Evolutionary conservation across 2,329 filamentous ascomycete genomes (phyloP), one percentile per base, ranked within the genome.

Genomic region (Magnaporthales sp.): DNA sequence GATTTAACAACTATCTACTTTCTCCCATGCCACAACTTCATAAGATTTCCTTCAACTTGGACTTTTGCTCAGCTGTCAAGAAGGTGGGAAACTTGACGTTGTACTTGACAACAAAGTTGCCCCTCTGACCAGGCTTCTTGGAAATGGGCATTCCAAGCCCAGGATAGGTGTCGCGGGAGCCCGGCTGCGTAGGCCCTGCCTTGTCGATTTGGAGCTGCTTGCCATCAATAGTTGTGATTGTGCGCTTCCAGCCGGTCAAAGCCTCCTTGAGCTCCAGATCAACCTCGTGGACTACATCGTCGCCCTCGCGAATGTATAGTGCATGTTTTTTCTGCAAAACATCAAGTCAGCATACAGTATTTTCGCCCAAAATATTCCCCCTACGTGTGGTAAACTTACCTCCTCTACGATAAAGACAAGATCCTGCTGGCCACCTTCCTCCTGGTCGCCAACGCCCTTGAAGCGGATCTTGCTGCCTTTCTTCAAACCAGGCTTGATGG

Each of bases 391-490:
- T 8, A n/a, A 27, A n/a, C 89, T 82, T 86, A 93, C 92, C 89
- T 97, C 94, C 78, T 93, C 90, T 26, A 99, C 86, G 67, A 99
- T 90, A 73, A 99, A 96, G 77, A 97, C 93, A 65, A 99, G 79
- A 78, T 99, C 95, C 77, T 99, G 95, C 68, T 93, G 91, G 15
- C 94, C 94, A 58, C 95, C 95, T 75, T 98, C 95, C 69, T 97
- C 93, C 77, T 98, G 93, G 77, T 99, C 95, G 11, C 95, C 95
- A n/a, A 99, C 93, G 58, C 94, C 93, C 74, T 91, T 91, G 76
- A 97, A 99, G 80, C 97, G 97, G 79, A 99, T 97, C 84, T 98
- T 99, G 74, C 92, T 96, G 31, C 95, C 95, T 72, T 96, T 93
- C 80, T 98, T 97, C 78, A 98, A 80, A 68, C 95, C 95, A 6